Percentiles rank a stretch among this genome's conserved stretches.
Conservation (phyloP, 2,329 filamentous ascomycete species). For the Colletotrichum chrysophilum region DNA sequence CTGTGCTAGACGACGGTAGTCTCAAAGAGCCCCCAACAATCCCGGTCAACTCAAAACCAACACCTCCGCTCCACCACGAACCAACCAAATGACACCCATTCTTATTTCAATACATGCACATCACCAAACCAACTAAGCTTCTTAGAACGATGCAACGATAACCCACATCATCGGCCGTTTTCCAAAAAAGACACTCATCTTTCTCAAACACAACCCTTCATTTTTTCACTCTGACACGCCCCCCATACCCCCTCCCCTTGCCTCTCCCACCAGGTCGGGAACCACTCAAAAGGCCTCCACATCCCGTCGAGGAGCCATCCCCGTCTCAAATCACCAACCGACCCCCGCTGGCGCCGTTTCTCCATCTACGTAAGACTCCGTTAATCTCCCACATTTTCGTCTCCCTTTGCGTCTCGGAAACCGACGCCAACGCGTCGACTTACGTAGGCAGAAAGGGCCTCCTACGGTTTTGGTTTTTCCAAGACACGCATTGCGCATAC, state of each 20-base stretch:
- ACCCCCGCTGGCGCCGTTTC: not conserved
- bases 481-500: not conserved
- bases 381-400: slow-evolving; percentile 1
- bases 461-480: not conserved
- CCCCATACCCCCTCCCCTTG: not conserved
- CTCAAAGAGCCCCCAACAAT: not conserved
- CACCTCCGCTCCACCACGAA: not conserved
- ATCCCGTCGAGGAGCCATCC: slow-evolving; percentile 11
- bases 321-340: not conserved
- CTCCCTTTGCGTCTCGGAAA: not conserved
- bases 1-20: not conserved
- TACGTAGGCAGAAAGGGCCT: not conserved
- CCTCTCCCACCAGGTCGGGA: not conserved
- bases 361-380: slow-evolving; percentile 6
- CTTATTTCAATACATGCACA: not conserved
- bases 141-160: not conserved
- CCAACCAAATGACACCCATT: not conserved
- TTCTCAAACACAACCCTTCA: not conserved
- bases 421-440: slow-evolving; percentile 5
- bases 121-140: not conserved
- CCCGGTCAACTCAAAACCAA: not conserved
- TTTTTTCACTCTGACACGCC: not conserved
- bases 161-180: not conserved
- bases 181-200: not conserved
- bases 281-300: not conserved